Conservation (phyloP, 2,329 filamentous ascomycete genomes). For the Trichoderma sp. region DNA sequence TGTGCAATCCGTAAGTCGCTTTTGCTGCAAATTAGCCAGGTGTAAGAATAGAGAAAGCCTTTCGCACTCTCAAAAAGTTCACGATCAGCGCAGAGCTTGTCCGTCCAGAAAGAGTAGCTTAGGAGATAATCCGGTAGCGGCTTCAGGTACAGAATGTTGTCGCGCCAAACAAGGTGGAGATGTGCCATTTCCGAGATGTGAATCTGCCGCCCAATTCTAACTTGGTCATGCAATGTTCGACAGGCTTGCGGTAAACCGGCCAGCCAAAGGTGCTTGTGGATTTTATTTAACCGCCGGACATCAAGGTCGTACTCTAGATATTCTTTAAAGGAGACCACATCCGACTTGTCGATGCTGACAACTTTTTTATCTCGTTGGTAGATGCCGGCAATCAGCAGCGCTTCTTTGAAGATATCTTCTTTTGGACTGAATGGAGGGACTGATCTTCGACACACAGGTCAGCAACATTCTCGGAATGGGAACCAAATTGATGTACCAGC, state of each 20-base stretch:
- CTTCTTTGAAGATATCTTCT: background rate
- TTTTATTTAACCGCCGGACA: background rate
- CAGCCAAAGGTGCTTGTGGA: constrained; percentile 12
- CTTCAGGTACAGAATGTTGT: constrained; percentile 3
- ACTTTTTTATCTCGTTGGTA: background rate
- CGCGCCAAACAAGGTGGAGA: constrained; percentile 9
- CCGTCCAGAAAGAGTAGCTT: background rate
- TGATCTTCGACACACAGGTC: background rate
- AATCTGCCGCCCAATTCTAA: background rate
- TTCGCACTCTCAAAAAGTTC: background rate
- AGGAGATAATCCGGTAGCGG: constrained; percentile 6
- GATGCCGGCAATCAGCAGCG: background rate
- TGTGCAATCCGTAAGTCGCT: constrained; percentile 5
- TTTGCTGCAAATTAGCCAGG: constrained; percentile 4
- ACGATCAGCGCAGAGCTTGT: background rate
- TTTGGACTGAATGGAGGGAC: background rate
- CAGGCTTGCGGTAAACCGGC: background rate
- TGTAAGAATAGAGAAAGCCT: constrained; percentile 10
- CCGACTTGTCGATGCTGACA: background rate
- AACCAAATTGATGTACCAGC: background rate
- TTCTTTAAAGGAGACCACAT: fast-evolving
- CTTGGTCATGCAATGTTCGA: constrained; percentile 1
- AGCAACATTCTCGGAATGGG: background rate
- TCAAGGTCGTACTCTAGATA: background rate
- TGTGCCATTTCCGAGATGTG: constrained; percentile 1